Evolutionary conservation across 352 stramenopile species (phyloP), one percentile per base, ranked within the genome.

Genomic region (Globisporangium emineosum): DNA sequence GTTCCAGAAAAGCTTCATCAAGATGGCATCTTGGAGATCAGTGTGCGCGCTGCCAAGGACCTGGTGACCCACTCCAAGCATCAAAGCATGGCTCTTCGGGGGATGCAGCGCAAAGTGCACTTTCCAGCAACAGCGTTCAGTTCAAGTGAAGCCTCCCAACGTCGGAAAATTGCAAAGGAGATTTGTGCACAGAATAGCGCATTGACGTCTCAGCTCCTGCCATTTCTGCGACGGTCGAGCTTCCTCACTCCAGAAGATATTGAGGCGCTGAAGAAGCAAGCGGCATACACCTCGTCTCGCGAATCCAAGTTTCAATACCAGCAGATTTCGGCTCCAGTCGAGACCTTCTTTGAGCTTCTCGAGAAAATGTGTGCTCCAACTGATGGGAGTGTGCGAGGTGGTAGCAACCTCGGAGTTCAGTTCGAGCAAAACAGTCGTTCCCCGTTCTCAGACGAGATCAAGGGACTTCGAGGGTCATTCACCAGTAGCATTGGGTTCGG

Each of bases 21-120:
- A 52, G 81, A 93, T 72, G 86, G 86, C 2, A 62, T 83, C 30
- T 67, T 95, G 2, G 73, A 83, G 25, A 67, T 95, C 32, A 78
- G 83, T 29, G 42, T 95, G 0, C 57, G 75, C 12, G 74, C 79
- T 4, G 86, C 78, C 3, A 90, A 75, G 50, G 81, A 89, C 29
- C 62, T 94, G 3, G 47, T 65, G 5, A 64, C 78, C 7, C 33
- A 47, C 23, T 63, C 70, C 27, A 64, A 66, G 29, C 59, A 62
- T 12, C 53, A 57, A 32, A 40, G 8, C 1, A 13, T 57, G 0
- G 25, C 64, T 29, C 58, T 70, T 7, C 63, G 66, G 2, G 71
- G 63, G 17, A 52, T 30, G 17, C 66, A 76, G 45, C 61, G 65
- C 2, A 72, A 80, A 23, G 65, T 88, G 32, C 49, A 68, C 12